These are phyloP conservation scores for Malus orientalis DNA, from an alignment of 306 rosid genomes.

Conservation along the genomic window DNA sequence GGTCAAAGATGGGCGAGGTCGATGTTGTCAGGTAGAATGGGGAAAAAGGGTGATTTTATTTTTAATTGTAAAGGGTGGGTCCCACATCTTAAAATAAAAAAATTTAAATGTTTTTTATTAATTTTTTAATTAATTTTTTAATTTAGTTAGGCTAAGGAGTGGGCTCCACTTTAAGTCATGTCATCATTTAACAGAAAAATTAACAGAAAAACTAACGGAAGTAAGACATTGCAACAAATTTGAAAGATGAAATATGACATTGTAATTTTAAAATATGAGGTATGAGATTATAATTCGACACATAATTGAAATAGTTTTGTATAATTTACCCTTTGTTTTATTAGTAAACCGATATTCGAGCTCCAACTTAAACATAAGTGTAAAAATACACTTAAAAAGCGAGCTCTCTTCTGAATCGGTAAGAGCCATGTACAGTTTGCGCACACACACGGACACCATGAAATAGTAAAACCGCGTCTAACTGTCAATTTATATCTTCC, in stretches of 20 bases:
- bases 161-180: accelerated
- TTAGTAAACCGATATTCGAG: background rate
- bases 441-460: background rate
- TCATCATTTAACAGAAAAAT: no score
- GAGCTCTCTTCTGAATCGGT: background rate
- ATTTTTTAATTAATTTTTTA: no score
- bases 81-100: no score
- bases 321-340: background rate
- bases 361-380: background rate
- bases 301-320: no score
- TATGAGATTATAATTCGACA: accelerated
- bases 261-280: no score
- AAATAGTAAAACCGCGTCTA: background rate
- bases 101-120: background rate
- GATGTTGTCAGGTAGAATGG: no score
- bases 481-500: background rate
- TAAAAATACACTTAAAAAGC: background rate
- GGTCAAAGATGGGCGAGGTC: no score
- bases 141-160: no score
- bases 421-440: background rate
- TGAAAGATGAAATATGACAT: accelerated
- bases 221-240: no score
- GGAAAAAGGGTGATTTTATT: no score
- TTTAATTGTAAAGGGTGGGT: no score
- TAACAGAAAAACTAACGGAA: accelerated